Base-by-base conservation (phyloP, 2,329 filamentous ascomycete species). In the Drechslerella stenobrocha region DNA sequence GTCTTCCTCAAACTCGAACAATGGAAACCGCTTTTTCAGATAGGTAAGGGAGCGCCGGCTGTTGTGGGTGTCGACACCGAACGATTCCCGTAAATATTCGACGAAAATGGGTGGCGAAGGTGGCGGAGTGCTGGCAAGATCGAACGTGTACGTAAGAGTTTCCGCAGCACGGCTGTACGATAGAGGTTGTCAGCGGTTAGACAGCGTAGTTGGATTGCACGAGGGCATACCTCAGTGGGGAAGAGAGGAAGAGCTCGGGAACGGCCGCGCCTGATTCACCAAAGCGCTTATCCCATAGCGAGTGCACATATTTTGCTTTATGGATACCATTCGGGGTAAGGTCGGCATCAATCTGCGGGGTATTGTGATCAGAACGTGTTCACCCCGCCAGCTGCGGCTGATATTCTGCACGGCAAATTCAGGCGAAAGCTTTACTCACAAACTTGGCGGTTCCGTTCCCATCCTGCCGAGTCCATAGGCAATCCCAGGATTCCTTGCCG, bases 361-460 rank as follows among this genome's bases (percentile, higher is more conserved):
- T 15, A 45, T 44, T 13, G 20, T 24, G 35, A 52, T 44, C 32
- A 44, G 26, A 6, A 45, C 4, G 15, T 40, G 42, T 46, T 18
- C n/a, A n/a, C n/a, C n/a, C n/a, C n/a, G n/a, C 28, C 11, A 20
- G 9, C 15, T 45, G 30, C 18, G 5, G 34, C n/a, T 23, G 15
- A 30, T 50, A 20, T 24, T 58, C 53, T 35, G 23, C 55, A 20
- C 15, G 23, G 22, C 32, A 28, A 7, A 22, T 3, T 9, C 5
- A 51, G 11, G 15, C 2, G 6, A 13, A 18, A 18, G 7, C 11
- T 32, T 15, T 4, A 59, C 61, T 18, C 26, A 67, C 63, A 50
- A 56, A 67, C 40, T 67, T 34, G n/a, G 44, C 51, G 15, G 63
- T 67, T 47, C 63, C 63, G 35, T 67, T 67, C n/a, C 63, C 63